Conservation (phyloP, 495 filamentous ascomycete species). For the Sabuloglossum arenarium region DNA sequence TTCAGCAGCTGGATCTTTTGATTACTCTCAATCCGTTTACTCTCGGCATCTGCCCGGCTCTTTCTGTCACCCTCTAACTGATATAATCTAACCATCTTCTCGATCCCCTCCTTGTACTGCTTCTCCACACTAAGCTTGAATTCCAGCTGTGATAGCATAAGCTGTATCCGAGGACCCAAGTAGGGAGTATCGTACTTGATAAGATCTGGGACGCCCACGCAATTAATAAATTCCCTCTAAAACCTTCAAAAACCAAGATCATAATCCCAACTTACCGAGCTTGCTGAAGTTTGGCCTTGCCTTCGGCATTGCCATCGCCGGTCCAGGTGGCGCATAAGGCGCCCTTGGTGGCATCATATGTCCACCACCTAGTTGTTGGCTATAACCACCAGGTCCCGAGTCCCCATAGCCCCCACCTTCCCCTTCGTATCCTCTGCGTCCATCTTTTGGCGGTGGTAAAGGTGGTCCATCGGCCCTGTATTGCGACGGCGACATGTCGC, state of each 20-base stretch:
- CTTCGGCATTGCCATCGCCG: constrained; percentile 46
- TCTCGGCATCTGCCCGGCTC: constrained; percentile 81
- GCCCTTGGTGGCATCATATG: constrained; percentile 64
- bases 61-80: constrained; percentile 96
- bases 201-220: constrained; percentile 37
- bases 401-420: constrained; percentile 32
- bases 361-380: constrained; percentile 27
- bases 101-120: constrained; percentile 96
- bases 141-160: constrained; percentile 96
- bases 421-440: constrained; percentile 24
- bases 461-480: constrained; percentile 13
- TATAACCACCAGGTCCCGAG: constrained; percentile 29
- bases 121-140: constrained; percentile 99
- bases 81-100: constrained; percentile 98
- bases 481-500: background rate
- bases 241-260: background rate
- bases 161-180: constrained; percentile 90
- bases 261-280: constrained; percentile 38
- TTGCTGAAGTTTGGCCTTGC: constrained; percentile 80
- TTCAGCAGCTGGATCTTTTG: constrained; percentile 95
- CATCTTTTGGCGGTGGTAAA: constrained; percentile 24
- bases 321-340: constrained; percentile 58
- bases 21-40: constrained; percentile 73
- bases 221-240: background rate
- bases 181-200: constrained; percentile 97